Conservation (phyloP, 768 basidiomycete species). For the Russula vinacea region DNA sequence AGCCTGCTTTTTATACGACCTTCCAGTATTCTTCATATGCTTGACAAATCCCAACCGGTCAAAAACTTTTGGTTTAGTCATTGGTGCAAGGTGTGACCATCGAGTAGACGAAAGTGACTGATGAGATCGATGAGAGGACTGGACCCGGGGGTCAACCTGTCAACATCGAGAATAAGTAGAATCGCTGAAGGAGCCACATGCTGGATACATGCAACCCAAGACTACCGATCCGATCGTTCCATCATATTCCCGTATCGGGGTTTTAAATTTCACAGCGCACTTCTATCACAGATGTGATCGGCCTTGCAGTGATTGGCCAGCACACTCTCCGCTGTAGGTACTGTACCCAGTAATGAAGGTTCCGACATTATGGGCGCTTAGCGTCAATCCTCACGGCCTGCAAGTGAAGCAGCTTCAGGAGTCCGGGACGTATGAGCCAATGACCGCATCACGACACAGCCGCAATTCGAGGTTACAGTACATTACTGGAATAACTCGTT, state of each 20-base stretch:
- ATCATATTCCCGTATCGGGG: too few relatives aligned
- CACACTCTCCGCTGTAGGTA: too few relatives aligned
- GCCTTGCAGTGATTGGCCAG: too few relatives aligned
- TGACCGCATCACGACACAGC: too few relatives aligned
- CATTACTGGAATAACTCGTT: too few relatives aligned
- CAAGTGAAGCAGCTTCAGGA: too few relatives aligned
- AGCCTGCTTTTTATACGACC: slow-evolving; percentile 13
- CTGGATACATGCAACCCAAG: neutral
- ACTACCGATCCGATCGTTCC: neutral
- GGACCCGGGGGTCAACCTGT: neutral
- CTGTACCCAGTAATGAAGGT: too few relatives aligned
- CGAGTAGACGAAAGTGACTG: neutral
- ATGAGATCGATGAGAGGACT: neutral
- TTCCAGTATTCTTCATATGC: slow-evolving; percentile 5
- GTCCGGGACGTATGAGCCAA: too few relatives aligned
- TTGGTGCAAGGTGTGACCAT: neutral
- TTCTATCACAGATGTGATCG: too few relatives aligned
- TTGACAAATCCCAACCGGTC: neutral
- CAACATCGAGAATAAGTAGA: neutral
- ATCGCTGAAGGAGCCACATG: neutral
- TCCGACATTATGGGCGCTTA: too few relatives aligned
- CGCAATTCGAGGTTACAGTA: neutral
- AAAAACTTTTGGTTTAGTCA: neutral
- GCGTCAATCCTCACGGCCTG: too few relatives aligned
- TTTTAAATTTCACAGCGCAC: too few relatives aligned